These are phyloP conservation scores for Arachis monticola DNA, from an alignment of 331 rosid genomes.

Conservation along the genomic window DNA sequence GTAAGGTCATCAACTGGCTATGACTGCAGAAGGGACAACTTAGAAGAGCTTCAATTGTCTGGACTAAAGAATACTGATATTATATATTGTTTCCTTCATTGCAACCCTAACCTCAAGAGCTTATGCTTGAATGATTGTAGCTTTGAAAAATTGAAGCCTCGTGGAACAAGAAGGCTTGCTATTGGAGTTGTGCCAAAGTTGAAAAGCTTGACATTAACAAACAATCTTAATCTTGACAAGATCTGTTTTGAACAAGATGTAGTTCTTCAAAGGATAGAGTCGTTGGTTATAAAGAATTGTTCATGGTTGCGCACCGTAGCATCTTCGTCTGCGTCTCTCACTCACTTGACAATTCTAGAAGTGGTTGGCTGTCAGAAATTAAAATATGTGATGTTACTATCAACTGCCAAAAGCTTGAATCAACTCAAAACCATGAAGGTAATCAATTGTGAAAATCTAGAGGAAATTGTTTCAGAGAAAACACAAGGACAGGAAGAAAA, in stretches of 20 bases:
- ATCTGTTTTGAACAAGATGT: conserved; percentile 27
- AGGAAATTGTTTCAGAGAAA: conserved; percentile 16
- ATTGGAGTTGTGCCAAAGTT: neutral
- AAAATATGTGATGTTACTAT: neutral
- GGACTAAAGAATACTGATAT: neutral
- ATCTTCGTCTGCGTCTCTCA: conserved; percentile 20
- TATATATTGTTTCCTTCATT: conserved; percentile 32
- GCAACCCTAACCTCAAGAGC: conserved; percentile 28
- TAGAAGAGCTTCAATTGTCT: conserved; percentile 31
- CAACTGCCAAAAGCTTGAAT: conserved; percentile 34
- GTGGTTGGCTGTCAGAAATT: neutral
- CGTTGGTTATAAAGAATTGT: neutral
- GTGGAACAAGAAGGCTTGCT: neutral
- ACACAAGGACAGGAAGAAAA: no score
- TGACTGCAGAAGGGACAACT: neutral
- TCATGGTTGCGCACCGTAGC: neutral
- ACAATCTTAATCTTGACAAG: neutral
- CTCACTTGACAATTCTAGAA: conserved; percentile 38
- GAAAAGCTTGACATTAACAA: conserved; percentile 11
- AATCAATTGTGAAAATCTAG: neutral
- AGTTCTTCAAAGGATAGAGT: conserved; percentile 32
- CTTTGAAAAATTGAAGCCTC: neutral
- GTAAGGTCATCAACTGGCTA: neutral
- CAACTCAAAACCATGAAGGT: conserved; percentile 36
- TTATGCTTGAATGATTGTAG: neutral